Evolutionary conservation across 371 early-diverging fungal genomes (phyloP), one percentile per base, ranked within the genome.

Genomic region (Basidiobolus heterosporus): DNA sequence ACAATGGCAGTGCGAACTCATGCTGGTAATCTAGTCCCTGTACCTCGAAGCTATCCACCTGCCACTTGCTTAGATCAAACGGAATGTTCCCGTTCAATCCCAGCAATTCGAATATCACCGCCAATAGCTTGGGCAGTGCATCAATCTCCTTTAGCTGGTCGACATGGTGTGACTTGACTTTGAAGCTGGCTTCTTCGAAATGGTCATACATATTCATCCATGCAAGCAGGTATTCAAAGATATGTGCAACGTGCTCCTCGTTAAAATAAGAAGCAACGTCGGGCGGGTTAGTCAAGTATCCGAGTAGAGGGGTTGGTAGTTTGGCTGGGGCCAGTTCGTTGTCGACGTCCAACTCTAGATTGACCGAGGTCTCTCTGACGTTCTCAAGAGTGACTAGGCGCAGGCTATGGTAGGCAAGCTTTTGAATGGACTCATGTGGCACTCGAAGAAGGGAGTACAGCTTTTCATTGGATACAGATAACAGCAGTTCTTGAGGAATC

Each of bases 31-130:
- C 48, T 41, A 54, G 56, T 55, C 79, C 78, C 42, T 74, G 66
- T 7, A 80, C 53, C 36, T 82, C 76, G 47, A 80, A 75, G 16
- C 61, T 63, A 2, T 65, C 59, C 23, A 85, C 60, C 20, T 79
- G 77, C 86, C 86, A 88, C 20, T 64, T 66, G 7, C 73, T 49
- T 30, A 85, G 52, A 57, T 88, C 82, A 55, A 85, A 85, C 0
- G 78, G 65, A 0, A 46, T 44, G 18, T 53, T 43, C 1, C 39
- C 44, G 8, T 71, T 80, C 3, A 86, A 68, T 5, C 76, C 78
- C 36, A 90, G 59, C 22, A 82, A 50, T 5, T 66, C 55, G 56
- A 82, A 81, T 13, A 83, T 48, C 42, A 69, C 64, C 3, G 76
- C 67, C 53, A 88, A 51, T 17, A 87, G 56, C 2, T 57, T 47